A percentile compares a stretch with the other conserved stretches of the same genome.
These are phyloP conservation scores for Phialophora tarda DNA, from an alignment of 2,329 filamentous ascomycete species.

Conservation along the genomic window DNA sequence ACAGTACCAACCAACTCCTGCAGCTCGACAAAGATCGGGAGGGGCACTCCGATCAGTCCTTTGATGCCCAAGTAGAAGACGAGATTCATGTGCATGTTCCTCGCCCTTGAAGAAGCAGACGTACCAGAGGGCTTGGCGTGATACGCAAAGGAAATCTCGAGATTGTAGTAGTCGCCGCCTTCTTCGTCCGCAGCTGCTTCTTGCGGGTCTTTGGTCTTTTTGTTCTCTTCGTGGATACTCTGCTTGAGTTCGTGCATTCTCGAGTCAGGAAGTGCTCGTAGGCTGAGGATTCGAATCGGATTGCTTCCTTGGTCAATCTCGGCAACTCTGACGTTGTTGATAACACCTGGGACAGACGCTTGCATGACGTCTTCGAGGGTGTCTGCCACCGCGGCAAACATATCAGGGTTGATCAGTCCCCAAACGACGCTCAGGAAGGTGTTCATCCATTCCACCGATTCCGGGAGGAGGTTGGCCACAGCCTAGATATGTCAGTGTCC, in stretches of 20 bases:
- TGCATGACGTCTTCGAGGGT: constrained; percentile 97
- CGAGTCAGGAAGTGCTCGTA: constrained; percentile 81
- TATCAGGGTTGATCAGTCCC: constrained; percentile 92
- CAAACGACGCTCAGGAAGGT: constrained; percentile 82
- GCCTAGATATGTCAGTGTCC: constrained; percentile 55
- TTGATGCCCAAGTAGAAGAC: constrained; percentile 92
- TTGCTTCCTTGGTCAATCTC: constrained; percentile 95
- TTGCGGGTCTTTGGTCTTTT: constrained; percentile 80
- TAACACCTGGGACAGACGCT: constrained; percentile 85
- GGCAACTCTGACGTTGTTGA: constrained; percentile 92
- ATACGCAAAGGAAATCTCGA: constrained; percentile 89
- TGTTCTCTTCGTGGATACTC: constrained; percentile 77
- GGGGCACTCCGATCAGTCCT: constrained; percentile 84
- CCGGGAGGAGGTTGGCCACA: constrained; percentile 85
- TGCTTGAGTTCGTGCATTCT: constrained; percentile 83
- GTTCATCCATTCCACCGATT: constrained; percentile 97
- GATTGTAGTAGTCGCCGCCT: constrained; percentile 89
- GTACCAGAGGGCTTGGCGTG: constrained; percentile 79
- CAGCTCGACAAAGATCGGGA: constrained; percentile 90
- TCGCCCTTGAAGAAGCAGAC: constrained; percentile 78
- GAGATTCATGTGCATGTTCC: constrained; percentile 96
- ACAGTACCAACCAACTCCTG: constrained; percentile 88
- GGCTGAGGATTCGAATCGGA: constrained; percentile 82
- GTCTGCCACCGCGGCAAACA: constrained; percentile 91
- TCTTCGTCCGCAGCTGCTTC: constrained; percentile 88